A percentile compares a stretch with the other conserved stretches of the same genome.
phyloP scores from a whole-genome alignment of 805 yeast genomes.

The Kodamaea jinghongensis region DNA sequence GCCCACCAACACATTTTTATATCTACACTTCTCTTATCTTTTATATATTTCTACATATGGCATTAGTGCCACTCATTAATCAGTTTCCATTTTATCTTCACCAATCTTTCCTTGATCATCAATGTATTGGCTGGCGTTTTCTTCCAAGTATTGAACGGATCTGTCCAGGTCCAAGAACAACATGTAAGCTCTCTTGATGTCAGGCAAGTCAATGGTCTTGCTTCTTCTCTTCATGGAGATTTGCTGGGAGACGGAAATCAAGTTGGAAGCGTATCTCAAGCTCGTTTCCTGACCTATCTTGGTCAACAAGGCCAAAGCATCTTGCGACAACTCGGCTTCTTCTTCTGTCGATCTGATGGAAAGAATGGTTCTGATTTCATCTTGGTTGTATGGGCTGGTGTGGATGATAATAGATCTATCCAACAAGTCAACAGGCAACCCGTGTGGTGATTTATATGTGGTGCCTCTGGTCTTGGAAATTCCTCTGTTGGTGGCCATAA shows the following conservation, averaged over 20 bases:
- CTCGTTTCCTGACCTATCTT: constrained; percentile 89
- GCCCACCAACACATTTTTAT: too few species aligned
- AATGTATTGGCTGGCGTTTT: constrained; percentile 63
- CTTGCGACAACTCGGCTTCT: constrained; percentile 78
- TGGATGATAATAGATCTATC: constrained; percentile 93
- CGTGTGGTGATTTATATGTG: constrained; percentile 91
- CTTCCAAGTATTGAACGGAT: constrained; percentile 81
- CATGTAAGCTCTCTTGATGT: constrained; percentile 82
- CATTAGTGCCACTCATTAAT: constrained; percentile 6
- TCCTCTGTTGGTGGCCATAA: constrained; percentile 98
- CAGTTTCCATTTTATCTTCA: constrained; percentile 39
- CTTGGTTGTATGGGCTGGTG: constrained; percentile 71
- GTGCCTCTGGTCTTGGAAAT: constrained; percentile 93
- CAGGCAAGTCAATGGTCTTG: constrained; percentile 66
- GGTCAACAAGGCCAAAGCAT: constrained; percentile 83
- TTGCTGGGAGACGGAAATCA: constrained; percentile 86
- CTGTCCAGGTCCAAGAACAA: constrained; percentile 87
- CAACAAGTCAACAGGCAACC: constrained; percentile 91
- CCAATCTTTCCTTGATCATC: constrained; percentile 75
- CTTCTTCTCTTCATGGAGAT: constrained; percentile 80
- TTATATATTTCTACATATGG: background rate
- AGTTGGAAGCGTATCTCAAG: constrained; percentile 87
- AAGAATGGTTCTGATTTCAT: constrained; percentile 83
- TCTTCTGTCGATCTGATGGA: constrained; percentile 92
- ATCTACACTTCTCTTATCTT: too few species aligned